A percentile compares a stretch with the other conserved stretches of the same genome.
Conservation (phyloP, 78 protist species). For the Creolimax fragrantissima region DNA sequence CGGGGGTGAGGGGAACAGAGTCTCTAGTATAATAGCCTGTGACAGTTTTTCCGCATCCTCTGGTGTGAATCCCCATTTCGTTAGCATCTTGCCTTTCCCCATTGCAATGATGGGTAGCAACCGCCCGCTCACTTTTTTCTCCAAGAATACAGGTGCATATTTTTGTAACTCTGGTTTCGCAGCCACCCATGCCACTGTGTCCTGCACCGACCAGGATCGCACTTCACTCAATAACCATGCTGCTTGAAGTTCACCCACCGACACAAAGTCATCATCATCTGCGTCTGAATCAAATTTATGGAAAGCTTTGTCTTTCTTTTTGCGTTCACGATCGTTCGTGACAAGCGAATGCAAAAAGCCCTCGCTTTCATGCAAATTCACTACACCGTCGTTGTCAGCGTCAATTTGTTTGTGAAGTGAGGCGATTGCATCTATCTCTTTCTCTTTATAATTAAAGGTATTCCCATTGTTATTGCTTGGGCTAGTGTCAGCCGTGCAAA, state of each 20-base stretch:
- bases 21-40: neutral
- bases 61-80: neutral
- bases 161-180: neutral
- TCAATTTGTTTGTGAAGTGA: neutral
- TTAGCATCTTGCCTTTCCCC: neutral
- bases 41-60: neutral
- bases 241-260: conserved; percentile 4
- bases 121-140: neutral
- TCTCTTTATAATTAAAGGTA: neutral
- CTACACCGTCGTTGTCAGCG: neutral
- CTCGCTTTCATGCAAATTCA: neutral
- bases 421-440: neutral
- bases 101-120: neutral
- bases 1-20: neutral
- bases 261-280: neutral
- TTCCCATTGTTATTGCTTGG: neutral
- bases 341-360: neutral
- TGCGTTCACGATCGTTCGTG: neutral
- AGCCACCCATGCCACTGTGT: neutral
- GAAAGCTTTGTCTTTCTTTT: neutral
- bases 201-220: neutral
- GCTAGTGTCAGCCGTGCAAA: no score
- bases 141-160: neutral
- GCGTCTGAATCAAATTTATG: neutral
- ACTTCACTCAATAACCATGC: neutral